Percentiles rank a stretch among this genome's conserved stretches.
These are phyloP conservation scores for Cicer judaicum DNA, from an alignment of 306 rosid species.

Conservation along the genomic window DNA sequence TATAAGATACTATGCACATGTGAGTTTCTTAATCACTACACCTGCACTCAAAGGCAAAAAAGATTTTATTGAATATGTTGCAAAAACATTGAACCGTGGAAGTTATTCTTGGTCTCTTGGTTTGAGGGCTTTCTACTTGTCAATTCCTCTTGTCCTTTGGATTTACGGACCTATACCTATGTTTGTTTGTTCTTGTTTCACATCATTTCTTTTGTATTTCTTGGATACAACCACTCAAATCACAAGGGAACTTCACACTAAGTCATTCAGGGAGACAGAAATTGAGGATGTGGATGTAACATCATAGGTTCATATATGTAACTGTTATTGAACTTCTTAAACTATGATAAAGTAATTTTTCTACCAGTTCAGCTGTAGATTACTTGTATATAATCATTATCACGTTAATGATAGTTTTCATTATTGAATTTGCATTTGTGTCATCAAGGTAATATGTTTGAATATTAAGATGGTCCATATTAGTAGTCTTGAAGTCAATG, in stretches of 20 bases:
- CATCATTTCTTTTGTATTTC: slow-evolving; percentile 73
- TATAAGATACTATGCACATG: slow-evolving; percentile 89
- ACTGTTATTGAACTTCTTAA: slow-evolving; percentile 34
- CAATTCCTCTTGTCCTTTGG: slow-evolving; percentile 91
- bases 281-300: slow-evolving; percentile 50
- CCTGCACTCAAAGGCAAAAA: slow-evolving; percentile 63
- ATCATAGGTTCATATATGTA: slow-evolving; percentile 37
- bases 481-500: slow-evolving; percentile 15
- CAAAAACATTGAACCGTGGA: slow-evolving; percentile 75
- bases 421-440: neutral
- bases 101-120: slow-evolving; percentile 91
- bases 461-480: too few relatives aligned
- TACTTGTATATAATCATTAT: slow-evolving; percentile 11
- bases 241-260: slow-evolving; percentile 73
- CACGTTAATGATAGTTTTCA: neutral
- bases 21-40: slow-evolving; percentile 84
- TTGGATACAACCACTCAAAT: slow-evolving; percentile 82
- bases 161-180: slow-evolving; percentile 91
- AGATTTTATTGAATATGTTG: slow-evolving; percentile 65
- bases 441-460: too few relatives aligned
- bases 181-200: slow-evolving; percentile 69
- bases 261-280: slow-evolving; percentile 52
- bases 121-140: slow-evolving; percentile 78
- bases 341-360: neutral
- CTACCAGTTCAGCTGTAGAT: slow-evolving; percentile 16